Percentiles rank a stretch among this genome's conserved stretches.
phyloP scores from a whole-genome alignment of 352 stramenopile genomes.

The Phytophthora multivora region DNA sequence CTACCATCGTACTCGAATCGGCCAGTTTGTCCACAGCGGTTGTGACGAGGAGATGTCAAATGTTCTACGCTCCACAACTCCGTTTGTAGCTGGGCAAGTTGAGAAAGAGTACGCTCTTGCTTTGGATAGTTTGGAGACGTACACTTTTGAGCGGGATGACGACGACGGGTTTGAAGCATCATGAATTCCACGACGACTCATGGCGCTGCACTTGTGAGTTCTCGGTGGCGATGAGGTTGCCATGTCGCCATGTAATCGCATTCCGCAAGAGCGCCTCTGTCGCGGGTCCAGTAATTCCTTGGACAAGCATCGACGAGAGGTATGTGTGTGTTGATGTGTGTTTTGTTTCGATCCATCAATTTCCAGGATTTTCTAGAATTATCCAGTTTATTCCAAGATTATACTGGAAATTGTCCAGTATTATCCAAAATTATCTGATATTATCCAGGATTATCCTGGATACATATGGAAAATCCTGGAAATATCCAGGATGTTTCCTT shows the following conservation, averaged over 20 bases:
- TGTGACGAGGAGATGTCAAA: constrained; percentile 33
- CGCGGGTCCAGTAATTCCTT: constrained; percentile 9
- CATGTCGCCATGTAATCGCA: constrained; percentile 24
- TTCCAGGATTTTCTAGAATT: neutral
- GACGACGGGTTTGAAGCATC: neutral
- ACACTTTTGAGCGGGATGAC: neutral
- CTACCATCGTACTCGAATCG: too few relatives aligned
- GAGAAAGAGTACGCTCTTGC: constrained; percentile 5
- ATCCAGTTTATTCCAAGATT: too few relatives aligned
- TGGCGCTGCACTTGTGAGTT: constrained; percentile 1
- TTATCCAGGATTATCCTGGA: too few relatives aligned
- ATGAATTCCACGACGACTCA: constrained; percentile 1
- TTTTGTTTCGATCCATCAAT: neutral
- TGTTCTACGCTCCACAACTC: constrained; percentile 25
- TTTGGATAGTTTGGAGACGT: neutral
- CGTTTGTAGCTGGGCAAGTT: constrained; percentile 18
- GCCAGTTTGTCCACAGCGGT: neutral
- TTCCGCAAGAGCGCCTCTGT: constrained; percentile 4
- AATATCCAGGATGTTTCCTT: too few relatives aligned
- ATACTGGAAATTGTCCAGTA: too few relatives aligned
- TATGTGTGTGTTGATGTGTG: neutral
- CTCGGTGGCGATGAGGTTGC: neutral
- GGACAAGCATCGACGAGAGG: constrained; percentile 5
- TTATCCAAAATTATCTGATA: too few relatives aligned
- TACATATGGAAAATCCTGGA: too few relatives aligned